These are phyloP conservation scores for Wickerhamomyces bisporus DNA, from an alignment of 805 yeast genomes.

Conservation along the genomic window DNA sequence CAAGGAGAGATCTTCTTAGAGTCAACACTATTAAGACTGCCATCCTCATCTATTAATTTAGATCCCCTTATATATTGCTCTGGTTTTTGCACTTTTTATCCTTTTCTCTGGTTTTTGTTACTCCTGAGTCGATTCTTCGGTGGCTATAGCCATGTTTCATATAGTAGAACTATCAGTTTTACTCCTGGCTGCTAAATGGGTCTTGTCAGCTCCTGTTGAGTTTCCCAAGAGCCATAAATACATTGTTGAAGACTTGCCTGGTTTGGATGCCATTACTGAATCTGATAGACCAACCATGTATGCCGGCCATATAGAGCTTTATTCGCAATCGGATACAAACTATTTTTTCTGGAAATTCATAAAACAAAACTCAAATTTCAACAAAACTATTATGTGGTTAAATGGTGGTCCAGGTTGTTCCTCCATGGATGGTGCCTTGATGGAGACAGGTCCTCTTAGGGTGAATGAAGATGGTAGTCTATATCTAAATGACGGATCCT, in stretches of 20 bases:
- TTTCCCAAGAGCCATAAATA: constrained; percentile 10
- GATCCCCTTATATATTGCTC: too few relatives aligned
- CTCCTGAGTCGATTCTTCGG: too few relatives aligned
- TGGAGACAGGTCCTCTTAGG: constrained; percentile 89
- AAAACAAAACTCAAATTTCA: constrained; percentile 13
- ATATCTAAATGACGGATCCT: constrained; percentile 62
- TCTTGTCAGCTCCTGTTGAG: constrained; percentile 13
- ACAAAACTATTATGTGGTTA: constrained; percentile 73
- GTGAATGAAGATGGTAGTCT: constrained; percentile 42
- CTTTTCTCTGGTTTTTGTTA: too few relatives aligned
- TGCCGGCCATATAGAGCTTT: constrained; percentile 33
- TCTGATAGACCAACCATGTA: constrained; percentile 35
- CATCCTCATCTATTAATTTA: too few relatives aligned
- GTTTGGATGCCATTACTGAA: constrained; percentile 14
- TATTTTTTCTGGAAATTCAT: constrained; percentile 26
- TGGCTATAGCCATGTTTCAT: too few relatives aligned
- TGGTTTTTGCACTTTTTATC: too few relatives aligned
- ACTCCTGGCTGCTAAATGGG: neutral
- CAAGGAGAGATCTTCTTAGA: too few relatives aligned
- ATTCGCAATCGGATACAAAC: constrained; percentile 15
- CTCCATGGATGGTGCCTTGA: constrained; percentile 93
- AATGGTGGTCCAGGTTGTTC: constrained; percentile 99
- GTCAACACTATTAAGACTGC: too few relatives aligned
- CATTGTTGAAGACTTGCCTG: constrained; percentile 18
- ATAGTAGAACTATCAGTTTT: neutral